Percentiles rank a stretch among this genome's conserved stretches.
Conservation (phyloP, 1,139 yeast species). For the Saccharomyces uvarum region DNA sequence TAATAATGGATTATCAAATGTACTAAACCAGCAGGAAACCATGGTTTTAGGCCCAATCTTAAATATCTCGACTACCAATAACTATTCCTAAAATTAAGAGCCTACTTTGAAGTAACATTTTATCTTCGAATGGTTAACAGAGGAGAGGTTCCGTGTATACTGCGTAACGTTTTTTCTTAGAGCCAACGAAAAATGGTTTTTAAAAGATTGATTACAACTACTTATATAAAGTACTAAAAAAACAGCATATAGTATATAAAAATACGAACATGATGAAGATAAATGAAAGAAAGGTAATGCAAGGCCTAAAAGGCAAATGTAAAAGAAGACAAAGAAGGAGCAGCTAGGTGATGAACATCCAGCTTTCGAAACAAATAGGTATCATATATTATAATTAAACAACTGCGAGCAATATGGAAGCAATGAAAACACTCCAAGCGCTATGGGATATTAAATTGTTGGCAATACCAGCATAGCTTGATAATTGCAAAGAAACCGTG, state of each 20-base stretch:
- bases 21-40: neutral
- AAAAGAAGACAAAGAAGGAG: neutral
- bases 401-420: neutral
- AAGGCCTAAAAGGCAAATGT: neutral
- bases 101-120: neutral
- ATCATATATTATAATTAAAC: neutral
- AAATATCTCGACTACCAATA: no score
- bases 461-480: neutral
- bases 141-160: neutral
- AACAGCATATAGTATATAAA: neutral
- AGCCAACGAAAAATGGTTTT: neutral
- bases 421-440: neutral
- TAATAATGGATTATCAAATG: neutral
- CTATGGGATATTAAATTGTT: neutral
- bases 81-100: no score
- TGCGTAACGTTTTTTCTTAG: neutral
- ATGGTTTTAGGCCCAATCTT: neutral
- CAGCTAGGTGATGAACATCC: neutral
- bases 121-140: neutral
- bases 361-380: neutral
- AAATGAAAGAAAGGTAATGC: neutral
- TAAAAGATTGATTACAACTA: neutral
- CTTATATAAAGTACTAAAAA: neutral
- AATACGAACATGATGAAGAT: neutral
- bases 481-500: neutral